phyloP scores from a whole-genome alignment of 2,329 filamentous ascomycete species.

The Alternaria ethzedia region DNA sequence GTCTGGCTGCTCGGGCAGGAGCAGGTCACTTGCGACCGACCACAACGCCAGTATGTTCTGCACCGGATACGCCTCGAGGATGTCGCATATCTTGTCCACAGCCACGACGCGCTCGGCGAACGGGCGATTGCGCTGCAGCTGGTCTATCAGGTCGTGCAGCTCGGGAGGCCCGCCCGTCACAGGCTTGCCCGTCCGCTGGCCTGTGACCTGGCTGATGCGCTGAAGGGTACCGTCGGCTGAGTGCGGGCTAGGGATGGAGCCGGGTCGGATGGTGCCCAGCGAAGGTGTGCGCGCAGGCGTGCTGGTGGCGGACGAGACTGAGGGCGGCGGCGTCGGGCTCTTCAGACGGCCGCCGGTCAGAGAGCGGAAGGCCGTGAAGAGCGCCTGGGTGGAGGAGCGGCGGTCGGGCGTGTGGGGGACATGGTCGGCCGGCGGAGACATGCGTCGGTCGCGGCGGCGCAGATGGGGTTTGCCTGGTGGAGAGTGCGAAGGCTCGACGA shows the following conservation, averaged over 20 bases:
- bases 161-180: slow-evolving; percentile 48
- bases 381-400: slow-evolving; percentile 46
- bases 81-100: slow-evolving; percentile 40
- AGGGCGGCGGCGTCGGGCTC: slow-evolving; percentile 41
- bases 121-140: slow-evolving; percentile 33
- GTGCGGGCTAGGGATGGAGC: slow-evolving; percentile 28
- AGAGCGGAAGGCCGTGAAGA: slow-evolving; percentile 48
- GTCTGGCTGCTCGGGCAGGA: slow-evolving; percentile 41
- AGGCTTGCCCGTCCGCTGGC: slow-evolving; percentile 22
- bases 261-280: slow-evolving; percentile 28
- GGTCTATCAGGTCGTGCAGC: slow-evolving; percentile 39
- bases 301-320: slow-evolving; percentile 37
- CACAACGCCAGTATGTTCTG: slow-evolving; percentile 47
- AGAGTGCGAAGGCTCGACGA: not conserved
- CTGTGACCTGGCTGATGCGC: slow-evolving; percentile 33
- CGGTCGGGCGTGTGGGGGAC: slow-evolving; percentile 47
- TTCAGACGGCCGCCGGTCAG: slow-evolving; percentile 46
- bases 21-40: slow-evolving; percentile 47
- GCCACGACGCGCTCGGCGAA: slow-evolving; percentile 40
- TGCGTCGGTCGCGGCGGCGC: slow-evolving; percentile 32
- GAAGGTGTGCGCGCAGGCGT: slow-evolving; percentile 41
- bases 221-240: slow-evolving; percentile 36
- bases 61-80: slow-evolving; percentile 46
- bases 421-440: slow-evolving; percentile 48
- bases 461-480: not conserved